These are phyloP conservation scores for Shiraia bambusicola DNA, from an alignment of 2,329 filamentous ascomycete genomes.

Conservation along the genomic window DNA sequence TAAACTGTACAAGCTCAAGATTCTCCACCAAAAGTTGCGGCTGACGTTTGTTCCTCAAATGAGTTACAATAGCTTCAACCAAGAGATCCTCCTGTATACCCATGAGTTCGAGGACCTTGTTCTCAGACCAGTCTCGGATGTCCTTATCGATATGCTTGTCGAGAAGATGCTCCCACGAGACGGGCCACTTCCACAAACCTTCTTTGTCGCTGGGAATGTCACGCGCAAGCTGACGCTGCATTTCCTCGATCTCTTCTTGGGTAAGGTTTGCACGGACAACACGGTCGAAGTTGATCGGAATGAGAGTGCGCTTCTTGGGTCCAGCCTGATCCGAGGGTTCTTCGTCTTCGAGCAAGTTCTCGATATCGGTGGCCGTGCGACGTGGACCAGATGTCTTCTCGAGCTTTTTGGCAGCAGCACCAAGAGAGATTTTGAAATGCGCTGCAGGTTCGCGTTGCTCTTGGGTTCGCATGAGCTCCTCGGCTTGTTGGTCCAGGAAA, in stretches of 20 bases:
- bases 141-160: conserved; percentile 79
- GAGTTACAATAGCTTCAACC: conserved; percentile 88
- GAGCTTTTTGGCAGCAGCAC: conserved; percentile 75
- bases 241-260: conserved; percentile 83
- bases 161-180: conserved; percentile 91
- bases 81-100: conserved; percentile 95
- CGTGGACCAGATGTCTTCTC: conserved; percentile 59
- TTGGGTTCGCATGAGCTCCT: conserved; percentile 61
- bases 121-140: conserved; percentile 91
- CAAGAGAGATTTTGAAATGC: conserved; percentile 85
- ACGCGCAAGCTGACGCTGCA: conserved; percentile 76
- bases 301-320: conserved; percentile 70
- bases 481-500: conserved; percentile 82
- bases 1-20: conserved; percentile 71
- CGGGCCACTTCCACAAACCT: conserved; percentile 86
- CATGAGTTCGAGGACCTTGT: conserved; percentile 96
- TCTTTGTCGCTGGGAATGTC: conserved; percentile 88
- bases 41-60: conserved; percentile 71
- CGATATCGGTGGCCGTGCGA: conserved; percentile 88
- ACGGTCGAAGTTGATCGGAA: conserved; percentile 49
- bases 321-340: conserved; percentile 67
- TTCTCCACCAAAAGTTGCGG: conserved; percentile 83
- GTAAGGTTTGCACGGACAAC: conserved; percentile 58
- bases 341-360: conserved; percentile 92
- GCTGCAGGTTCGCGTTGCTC: conserved; percentile 64